A percentile compares a stretch with the other conserved stretches of the same genome.
phyloP scores from a whole-genome alignment of 352 stramenopile genomes.

The Peronospora farinosa region DNA sequence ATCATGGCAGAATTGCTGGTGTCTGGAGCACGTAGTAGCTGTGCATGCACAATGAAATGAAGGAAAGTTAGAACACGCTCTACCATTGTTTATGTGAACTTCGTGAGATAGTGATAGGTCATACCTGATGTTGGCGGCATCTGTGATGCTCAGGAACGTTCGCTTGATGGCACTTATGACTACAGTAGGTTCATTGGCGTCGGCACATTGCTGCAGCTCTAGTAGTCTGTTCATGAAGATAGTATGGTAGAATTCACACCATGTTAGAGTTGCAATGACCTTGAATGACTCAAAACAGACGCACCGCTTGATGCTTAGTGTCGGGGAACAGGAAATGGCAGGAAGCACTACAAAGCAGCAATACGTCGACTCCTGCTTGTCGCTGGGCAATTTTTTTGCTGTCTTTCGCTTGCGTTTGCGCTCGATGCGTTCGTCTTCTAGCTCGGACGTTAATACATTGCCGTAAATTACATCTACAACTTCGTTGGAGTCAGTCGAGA shows the following conservation, averaged over 20 bases:
- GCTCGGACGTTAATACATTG: conserved; percentile 12
- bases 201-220: conserved; percentile 31
- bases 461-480: conserved; percentile 35
- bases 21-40: conserved; percentile 45
- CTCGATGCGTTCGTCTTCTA: conserved; percentile 37
- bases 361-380: conserved; percentile 11
- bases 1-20: conserved; percentile 16
- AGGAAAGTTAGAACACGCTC: conserved; percentile 1
- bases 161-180: conserved; percentile 8
- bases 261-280: background rate
- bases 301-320: conserved; percentile 41
- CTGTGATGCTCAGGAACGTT: conserved; percentile 43
- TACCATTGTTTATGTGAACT: too few relatives aligned
- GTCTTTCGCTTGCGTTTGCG: conserved; percentile 37
- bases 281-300: background rate
- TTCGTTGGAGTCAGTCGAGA: conserved; percentile 15
- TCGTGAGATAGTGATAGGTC: background rate
- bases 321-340: conserved; percentile 14
- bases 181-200: conserved; percentile 12
- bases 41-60: conserved; percentile 2
- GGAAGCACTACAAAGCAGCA: conserved; percentile 39
- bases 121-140: conserved; percentile 49
- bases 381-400: background rate
- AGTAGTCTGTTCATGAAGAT: conserved; percentile 21
- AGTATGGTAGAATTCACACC: background rate